Conservation (phyloP, 495 filamentous ascomycete genomes). For the Neurospora tetraspora region DNA sequence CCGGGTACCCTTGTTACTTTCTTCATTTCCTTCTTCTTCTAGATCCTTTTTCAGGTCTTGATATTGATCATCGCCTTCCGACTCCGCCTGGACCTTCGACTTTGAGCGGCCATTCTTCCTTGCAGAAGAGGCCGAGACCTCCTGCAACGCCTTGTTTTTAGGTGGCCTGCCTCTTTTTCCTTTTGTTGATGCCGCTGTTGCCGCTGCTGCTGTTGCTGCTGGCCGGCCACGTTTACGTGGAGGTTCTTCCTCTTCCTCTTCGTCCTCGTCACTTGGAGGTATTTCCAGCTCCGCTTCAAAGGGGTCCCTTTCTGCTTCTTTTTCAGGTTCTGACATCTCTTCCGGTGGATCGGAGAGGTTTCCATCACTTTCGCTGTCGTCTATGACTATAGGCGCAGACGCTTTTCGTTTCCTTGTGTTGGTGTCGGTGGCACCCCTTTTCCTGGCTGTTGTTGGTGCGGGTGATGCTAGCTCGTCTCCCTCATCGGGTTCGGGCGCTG, state of each 20-base stretch:
- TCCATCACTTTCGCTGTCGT: not conserved
- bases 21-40: not conserved
- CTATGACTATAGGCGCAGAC: not conserved
- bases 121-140: not conserved
- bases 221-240: not conserved
- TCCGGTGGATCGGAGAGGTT: not conserved
- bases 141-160: not conserved
- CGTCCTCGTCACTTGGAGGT: not conserved
- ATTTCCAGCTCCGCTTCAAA: not conserved
- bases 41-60: not conserved
- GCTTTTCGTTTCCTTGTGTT: not conserved
- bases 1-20: slow-evolving; percentile 1
- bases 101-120: not conserved
- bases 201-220: not conserved
- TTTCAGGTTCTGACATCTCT: not conserved
- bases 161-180: not conserved
- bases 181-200: not conserved
- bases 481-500: not conserved
- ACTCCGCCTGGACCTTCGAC: not conserved
- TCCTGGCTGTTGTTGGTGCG: not conserved
- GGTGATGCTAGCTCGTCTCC: not conserved
- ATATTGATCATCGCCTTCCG: not conserved
- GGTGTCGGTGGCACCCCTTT: not conserved
- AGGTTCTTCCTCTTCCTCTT: not conserved
- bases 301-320: not conserved